Evolutionary conservation across 768 basidiomycete genomes (phyloP).

Genomic region (Lentinula guzmanii): DNA sequence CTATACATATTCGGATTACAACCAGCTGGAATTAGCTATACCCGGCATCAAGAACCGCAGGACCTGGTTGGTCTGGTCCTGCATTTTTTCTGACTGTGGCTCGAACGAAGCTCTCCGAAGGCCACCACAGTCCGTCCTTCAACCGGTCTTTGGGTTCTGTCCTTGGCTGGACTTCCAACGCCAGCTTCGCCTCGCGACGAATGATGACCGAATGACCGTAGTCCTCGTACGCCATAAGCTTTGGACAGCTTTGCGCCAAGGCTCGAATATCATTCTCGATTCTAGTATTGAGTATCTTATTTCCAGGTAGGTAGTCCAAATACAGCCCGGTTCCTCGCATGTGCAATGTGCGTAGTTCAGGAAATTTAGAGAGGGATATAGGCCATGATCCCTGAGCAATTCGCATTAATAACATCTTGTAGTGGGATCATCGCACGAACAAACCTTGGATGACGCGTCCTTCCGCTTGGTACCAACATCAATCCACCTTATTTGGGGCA

Average conservation of each 20-base stretch:
- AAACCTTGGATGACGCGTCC: background rate
- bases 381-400: background rate
- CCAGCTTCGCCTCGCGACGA: background rate
- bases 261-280: background rate
- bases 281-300: background rate
- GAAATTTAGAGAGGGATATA: background rate
- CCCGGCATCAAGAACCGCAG: background rate
- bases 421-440: background rate
- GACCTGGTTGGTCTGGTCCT: background rate
- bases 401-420: background rate
- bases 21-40: background rate
- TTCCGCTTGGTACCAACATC: background rate
- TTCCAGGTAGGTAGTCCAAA: background rate
- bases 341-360: background rate
- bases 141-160: background rate
- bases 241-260: background rate
- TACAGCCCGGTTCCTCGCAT: background rate
- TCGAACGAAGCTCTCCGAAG: background rate
- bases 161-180: background rate
- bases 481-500: background rate
- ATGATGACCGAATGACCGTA: background rate
- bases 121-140: background rate
- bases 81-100: background rate
- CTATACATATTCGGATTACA: no score
- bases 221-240: background rate